Evolutionary conservation across 495 filamentous ascomycete genomes (phyloP), one percentile per base, ranked within the genome.

Genomic region (Amniculicola lignicola): DNA sequence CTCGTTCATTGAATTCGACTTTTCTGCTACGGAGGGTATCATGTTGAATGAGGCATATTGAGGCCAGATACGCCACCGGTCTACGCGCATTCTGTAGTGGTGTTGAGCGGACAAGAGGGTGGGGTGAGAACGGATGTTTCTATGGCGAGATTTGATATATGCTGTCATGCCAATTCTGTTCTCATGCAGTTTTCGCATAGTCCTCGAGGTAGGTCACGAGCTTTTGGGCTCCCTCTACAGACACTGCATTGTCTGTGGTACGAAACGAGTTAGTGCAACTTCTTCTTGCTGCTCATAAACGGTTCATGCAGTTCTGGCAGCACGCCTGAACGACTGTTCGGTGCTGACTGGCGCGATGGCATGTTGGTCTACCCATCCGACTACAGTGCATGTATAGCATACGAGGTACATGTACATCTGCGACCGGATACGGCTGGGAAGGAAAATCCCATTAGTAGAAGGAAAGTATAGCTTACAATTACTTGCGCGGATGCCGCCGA

Each of bases 401-500:
- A 44, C 18, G 44, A 24, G 21, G 57, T 60, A 60, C 43, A 49
- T 42, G 40, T 54, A 49, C 50, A 31, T 48, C 39, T 47, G n/a
- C n/a, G n/a, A n/a, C n/a, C n/a, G n/a, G n/a, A n/a, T n/a, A n/a
- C n/a, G n/a, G n/a, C n/a, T n/a, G n/a, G n/a, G n/a, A n/a, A n/a
- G n/a, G n/a, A n/a, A n/a, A n/a, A 27, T 25, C 15, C 4, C 11
- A 28, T 36, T 15, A 52, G 35, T 48, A 22, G 22, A 19, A 14
- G 15, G 24, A 33, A 24, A 49, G 18, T 51, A 56, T 42, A 4
- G 63, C 63, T 58, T 57, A 67, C 58, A 86, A 57, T 82, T 84
- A 58, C 71, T 78, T 28, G 79, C 76, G 16, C 82, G 73, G 46
- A 87, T 83, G 54, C 87, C 85, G 35, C 87, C 85, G 1, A 94